These are phyloP conservation scores for Echria macrotheca DNA, from an alignment of 495 filamentous ascomycete genomes.

Conservation along the genomic window DNA sequence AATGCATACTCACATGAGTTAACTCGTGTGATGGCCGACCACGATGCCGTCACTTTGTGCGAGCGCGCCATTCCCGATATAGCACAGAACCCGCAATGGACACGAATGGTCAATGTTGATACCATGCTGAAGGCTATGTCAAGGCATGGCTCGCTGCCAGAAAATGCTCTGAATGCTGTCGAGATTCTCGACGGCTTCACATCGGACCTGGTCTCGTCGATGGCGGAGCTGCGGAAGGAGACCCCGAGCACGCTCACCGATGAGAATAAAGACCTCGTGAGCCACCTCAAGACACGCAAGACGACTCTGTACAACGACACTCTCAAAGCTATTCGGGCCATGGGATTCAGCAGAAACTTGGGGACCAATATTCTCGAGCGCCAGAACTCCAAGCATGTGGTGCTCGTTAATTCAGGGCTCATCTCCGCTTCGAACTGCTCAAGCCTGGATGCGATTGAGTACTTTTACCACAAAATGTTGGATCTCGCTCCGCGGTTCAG, in stretches of 20 bases:
- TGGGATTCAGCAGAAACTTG: conserved; percentile 83
- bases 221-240: conserved; percentile 67
- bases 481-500: conserved; percentile 65
- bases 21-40: conserved; percentile 37
- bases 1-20: neutral
- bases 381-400: conserved; percentile 62
- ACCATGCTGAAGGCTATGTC: conserved; percentile 51
- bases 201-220: conserved; percentile 58
- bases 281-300: conserved; percentile 85
- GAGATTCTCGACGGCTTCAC: conserved; percentile 62
- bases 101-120: conserved; percentile 62
- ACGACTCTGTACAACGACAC: conserved; percentile 87
- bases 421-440: conserved; percentile 13
- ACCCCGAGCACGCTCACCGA: conserved; percentile 73
- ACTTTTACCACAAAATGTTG: conserved; percentile 72
- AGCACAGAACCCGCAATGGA: conserved; percentile 48
- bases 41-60: conserved; percentile 46
- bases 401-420: conserved; percentile 47
- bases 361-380: conserved; percentile 59
- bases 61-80: conserved; percentile 49
- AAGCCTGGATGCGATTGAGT: conserved; percentile 46
- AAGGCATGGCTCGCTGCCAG: conserved; percentile 45
- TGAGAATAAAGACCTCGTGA: conserved; percentile 73
- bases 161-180: conserved; percentile 48
- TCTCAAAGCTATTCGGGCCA: conserved; percentile 69